Evolutionary conservation across 2,329 filamentous ascomycete species (phyloP), one percentile per base, ranked within the genome.

Genomic region (Trichoderma endophyticum): DNA sequence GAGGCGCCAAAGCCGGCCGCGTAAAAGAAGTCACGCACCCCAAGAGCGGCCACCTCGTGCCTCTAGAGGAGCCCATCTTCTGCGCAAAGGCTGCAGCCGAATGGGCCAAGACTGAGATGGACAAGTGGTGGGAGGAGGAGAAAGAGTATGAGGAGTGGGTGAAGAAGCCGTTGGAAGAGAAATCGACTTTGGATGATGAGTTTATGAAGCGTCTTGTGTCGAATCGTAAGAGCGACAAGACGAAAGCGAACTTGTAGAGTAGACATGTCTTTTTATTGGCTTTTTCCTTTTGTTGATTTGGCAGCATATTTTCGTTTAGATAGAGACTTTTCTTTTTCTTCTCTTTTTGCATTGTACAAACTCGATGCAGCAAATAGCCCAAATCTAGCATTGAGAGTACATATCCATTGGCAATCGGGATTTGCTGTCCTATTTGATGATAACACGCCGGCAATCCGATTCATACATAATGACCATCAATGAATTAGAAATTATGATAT

Each of bases 1-100:
- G 93, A 21, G 88, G 92, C 62, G 84, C 79, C 4, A 80, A 82
- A n/a, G 86, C 87, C 14, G 93, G 92, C 0, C 85, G 89, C 60
- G 94, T 97, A 2, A 86, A 84, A 71, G 86, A 90, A 74, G 86
- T 93, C 6, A 84, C 89, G 18, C 81, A 96, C 8, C 82, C 91
- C 32, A 87, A 86, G 0, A 85, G 86, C 6, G 94, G 95, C 0
- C 95, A 98, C 80, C 81, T 98, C 56, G 88, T 98, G 32, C 92
- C 95, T 0, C 93, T 97, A 88, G 94, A 97, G 81, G 87, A 88
- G 51, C 92, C 93, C 0, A 83, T 77, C 2, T 84, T 88, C 77
- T 92, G 91, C 73, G 95, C 93, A 1, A 83, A 87, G 72, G 80
- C 87, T 21, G 86, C 88, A 0, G 87, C 86, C 0, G 78, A 79